phyloP scores from a whole-genome alignment of 306 rosid species.

The Malus sylvestris region DNA sequence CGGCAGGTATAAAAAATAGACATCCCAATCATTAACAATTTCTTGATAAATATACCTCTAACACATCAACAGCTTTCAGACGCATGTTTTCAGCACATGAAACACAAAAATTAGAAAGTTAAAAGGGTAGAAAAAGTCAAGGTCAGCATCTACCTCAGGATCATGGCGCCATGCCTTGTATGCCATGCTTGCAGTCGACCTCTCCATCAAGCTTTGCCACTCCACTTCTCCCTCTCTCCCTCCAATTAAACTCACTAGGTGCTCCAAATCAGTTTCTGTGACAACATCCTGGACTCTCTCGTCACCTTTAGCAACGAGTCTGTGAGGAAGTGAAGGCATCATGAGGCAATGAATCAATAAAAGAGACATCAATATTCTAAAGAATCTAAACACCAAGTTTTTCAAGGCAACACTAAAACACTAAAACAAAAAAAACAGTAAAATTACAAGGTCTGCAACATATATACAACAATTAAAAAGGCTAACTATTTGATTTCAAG shows the following conservation, averaged over 20 bases:
- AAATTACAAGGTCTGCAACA: background rate
- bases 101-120: background rate
- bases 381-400: background rate
- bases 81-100: slow-evolving; percentile 4
- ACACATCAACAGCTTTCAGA: background rate
- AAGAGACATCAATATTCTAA: slow-evolving; percentile 6
- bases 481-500: background rate
- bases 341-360: slow-evolving; percentile 19
- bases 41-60: background rate
- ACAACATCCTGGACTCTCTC: slow-evolving; percentile 50
- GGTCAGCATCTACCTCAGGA: slow-evolving; percentile 59
- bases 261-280: slow-evolving; percentile 69
- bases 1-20: background rate
- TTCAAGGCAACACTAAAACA: background rate
- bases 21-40: background rate
- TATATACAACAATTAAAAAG: background rate
- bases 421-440: background rate
- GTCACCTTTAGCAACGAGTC: slow-evolving; percentile 31
- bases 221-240: slow-evolving; percentile 70
- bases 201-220: slow-evolving; percentile 88
- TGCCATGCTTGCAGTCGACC: slow-evolving; percentile 62
- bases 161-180: slow-evolving; percentile 98
- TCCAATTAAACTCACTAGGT: slow-evolving; percentile 65
- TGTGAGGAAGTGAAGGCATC: slow-evolving; percentile 15
- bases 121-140: slow-evolving; percentile 10